phyloP scores from a whole-genome alignment of 441 rosid species.

The Capsella rubella region DNA sequence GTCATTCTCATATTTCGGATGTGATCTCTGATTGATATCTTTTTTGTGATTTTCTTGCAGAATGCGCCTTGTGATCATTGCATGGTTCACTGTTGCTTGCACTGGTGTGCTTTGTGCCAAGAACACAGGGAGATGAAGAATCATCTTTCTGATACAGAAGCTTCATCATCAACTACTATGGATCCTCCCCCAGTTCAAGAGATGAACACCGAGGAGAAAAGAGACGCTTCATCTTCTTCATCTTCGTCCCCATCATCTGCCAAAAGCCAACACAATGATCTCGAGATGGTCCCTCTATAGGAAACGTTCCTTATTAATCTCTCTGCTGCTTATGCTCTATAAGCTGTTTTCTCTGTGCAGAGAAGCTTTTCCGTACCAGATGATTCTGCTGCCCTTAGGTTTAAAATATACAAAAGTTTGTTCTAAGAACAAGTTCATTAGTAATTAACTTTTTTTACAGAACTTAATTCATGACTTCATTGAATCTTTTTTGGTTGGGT shows the following conservation, averaged over 20 bases:
- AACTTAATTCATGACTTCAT: constrained; percentile 9
- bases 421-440: constrained; percentile 31
- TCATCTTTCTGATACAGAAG: constrained; percentile 62
- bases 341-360: constrained; percentile 32
- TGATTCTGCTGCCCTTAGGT: constrained; percentile 25
- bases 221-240: constrained; percentile 38
- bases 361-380: constrained; percentile 37
- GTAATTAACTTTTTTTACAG: constrained; percentile 8
- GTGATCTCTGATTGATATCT: constrained; percentile 5
- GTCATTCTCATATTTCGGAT: constrained; percentile 17
- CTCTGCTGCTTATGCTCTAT: constrained; percentile 30
- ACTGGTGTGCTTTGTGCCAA: constrained; percentile 94
- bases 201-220: constrained; percentile 59
- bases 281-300: constrained; percentile 68
- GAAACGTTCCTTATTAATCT: constrained; percentile 1
- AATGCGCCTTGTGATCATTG: constrained; percentile 88
- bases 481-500: constrained; percentile 6
- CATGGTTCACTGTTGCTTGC: constrained; percentile 84
- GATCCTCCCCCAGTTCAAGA: constrained; percentile 83
- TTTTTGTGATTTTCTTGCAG: constrained; percentile 48
- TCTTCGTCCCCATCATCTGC: constrained; percentile 50
- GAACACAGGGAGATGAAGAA: constrained; percentile 93
- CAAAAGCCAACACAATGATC: constrained; percentile 45
- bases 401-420: constrained; percentile 23
- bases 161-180: constrained; percentile 52